phyloP scores from a whole-genome alignment of 768 basidiomycete genomes.

The Russula foetens region DNA sequence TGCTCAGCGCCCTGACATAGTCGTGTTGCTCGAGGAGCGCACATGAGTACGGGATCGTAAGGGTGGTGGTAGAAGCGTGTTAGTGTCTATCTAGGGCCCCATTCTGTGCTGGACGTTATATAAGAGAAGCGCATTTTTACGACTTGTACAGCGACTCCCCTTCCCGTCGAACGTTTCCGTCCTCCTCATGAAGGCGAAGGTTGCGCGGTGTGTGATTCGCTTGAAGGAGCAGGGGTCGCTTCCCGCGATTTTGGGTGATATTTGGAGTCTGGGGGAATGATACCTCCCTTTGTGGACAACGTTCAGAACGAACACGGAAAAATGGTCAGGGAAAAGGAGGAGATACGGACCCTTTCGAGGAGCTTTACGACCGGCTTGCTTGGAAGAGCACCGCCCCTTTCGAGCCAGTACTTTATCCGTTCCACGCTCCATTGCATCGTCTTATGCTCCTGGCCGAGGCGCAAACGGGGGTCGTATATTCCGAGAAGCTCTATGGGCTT shows the following conservation, averaged over 20 bases:
- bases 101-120: not conserved
- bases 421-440: slow-evolving; percentile 85
- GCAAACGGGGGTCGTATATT: slow-evolving; percentile 66
- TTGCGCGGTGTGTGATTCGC: not conserved
- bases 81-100: not conserved
- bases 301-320: slow-evolving; percentile 5
- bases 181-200: slow-evolving; percentile 2
- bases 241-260: slow-evolving; percentile 36
- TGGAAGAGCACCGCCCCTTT: slow-evolving; percentile 68
- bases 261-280: slow-evolving; percentile 49
- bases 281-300: slow-evolving; percentile 42
- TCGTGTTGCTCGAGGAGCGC: slow-evolving; percentile 29
- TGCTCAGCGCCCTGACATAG: slow-evolving; percentile 50
- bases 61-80: not conserved
- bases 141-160: not conserved
- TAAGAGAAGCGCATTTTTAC: not conserved
- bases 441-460: slow-evolving; percentile 48
- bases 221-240: not conserved
- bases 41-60: not conserved
- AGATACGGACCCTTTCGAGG: slow-evolving; percentile 61
- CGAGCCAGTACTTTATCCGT: slow-evolving; percentile 85
- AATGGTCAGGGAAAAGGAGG: not conserved
- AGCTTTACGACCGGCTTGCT: slow-evolving; percentile 68
- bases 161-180: not conserved
- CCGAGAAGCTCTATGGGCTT: slow-evolving; percentile 85